Conservation (phyloP, 305 asterid species). For the Fraxinus paxiana region DNA sequence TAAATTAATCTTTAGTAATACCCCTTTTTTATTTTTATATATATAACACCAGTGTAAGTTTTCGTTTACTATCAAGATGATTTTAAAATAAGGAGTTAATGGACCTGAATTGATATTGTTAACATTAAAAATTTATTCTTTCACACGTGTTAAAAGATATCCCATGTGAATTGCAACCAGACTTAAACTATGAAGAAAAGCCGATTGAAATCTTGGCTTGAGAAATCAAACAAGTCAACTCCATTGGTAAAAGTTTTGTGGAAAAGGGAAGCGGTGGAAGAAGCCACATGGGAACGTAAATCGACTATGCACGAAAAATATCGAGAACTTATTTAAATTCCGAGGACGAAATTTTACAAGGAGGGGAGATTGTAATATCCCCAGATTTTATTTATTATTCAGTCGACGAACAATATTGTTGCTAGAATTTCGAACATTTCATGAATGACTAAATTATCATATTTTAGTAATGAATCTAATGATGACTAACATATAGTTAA, state of each 20-base stretch:
- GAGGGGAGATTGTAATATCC: not conserved
- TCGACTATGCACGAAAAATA: not conserved
- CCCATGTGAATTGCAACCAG: not conserved
- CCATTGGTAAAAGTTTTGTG: not conserved
- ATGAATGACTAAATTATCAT: not conserved
- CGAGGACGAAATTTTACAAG: not conserved
- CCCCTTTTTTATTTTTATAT: not conserved
- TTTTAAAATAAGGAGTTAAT: not conserved
- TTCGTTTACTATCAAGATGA: not conserved
- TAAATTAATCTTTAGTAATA: not conserved
- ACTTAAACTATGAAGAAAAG: not conserved
- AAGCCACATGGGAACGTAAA: not conserved
- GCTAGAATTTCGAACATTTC: not conserved
- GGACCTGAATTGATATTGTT: not conserved
- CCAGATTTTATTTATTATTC: not conserved
- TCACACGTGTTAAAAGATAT: not conserved
- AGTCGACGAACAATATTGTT: not conserved
- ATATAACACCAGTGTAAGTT: not conserved
- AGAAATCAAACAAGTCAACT: not conserved
- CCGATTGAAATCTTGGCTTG: not conserved
- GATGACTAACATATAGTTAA: not conserved
- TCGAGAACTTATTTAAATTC: not conserved
- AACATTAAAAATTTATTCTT: not conserved
- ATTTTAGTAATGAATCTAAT: not conserved
- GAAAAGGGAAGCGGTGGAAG: not conserved